Evolutionary conservation across 2,329 filamentous ascomycete genomes (phyloP).

Genomic region (Xylariaceae sp.): DNA sequence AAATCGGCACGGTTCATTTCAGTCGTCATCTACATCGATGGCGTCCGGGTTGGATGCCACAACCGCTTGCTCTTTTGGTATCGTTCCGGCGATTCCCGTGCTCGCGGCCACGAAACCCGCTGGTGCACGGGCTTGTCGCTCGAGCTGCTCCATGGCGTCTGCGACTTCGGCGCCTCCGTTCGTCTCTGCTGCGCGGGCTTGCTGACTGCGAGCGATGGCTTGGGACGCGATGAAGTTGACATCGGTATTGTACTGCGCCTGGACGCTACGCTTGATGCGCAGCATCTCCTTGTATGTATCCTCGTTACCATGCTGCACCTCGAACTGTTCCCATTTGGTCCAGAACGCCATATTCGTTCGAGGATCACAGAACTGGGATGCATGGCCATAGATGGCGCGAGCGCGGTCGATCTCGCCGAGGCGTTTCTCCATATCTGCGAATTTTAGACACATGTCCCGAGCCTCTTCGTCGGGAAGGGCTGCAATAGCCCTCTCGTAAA

Average conservation of each 20-base stretch:
- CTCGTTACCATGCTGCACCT: constrained; percentile 96
- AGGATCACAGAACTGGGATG: constrained; percentile 95
- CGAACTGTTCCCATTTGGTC: constrained; percentile 95
- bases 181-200: constrained; percentile 41
- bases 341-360: constrained; percentile 87
- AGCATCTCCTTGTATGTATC: constrained; percentile 99
- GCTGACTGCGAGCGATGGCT: constrained; percentile 77
- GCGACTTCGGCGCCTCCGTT: constrained; percentile 49
- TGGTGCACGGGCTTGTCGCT: constrained; percentile 82
- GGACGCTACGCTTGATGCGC: constrained; percentile 92
- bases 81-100: constrained; percentile 63
- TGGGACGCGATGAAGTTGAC: constrained; percentile 98
- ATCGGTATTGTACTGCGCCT: constrained; percentile 97
- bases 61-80: constrained; percentile 40
- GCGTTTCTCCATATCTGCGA: constrained; percentile 91
- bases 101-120: constrained; percentile 88
- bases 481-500: constrained; percentile 93
- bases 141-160: constrained; percentile 86
- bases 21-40: constrained; percentile 69
- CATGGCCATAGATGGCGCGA: constrained; percentile 92
- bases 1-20: constrained; percentile 12
- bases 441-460: constrained; percentile 97
- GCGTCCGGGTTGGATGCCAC: constrained; percentile 73
- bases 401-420: constrained; percentile 93
- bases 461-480: constrained; percentile 91